Evolutionary conservation across 768 basidiomycete species (phyloP), one percentile per base, ranked within the genome.

Genomic region (Coprinopsis cinerea): DNA sequence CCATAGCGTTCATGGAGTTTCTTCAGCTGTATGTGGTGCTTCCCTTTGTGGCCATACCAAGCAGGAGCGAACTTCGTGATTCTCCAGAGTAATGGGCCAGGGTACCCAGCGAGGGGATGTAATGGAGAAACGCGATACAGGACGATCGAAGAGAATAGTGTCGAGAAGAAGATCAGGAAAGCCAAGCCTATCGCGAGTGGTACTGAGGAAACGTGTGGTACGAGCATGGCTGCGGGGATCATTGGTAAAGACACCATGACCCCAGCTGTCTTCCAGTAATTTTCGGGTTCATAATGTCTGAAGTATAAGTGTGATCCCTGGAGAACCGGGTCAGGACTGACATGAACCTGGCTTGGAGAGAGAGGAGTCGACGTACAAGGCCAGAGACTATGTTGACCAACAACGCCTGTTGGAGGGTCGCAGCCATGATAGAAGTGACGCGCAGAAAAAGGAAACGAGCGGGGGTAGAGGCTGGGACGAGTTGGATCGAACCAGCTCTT

Each of bases 91-190:
- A 64, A 23, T 0, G 72, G 72, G 2, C 72, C 72, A 14, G 69
- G 69, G 50, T 61, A 70, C 13, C 44, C 26, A 3, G 63, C 63
- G 4, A 74, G 62, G 1, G 70, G 70, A 52, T 74, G 72, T 50
- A 66, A 62, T 5, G 72, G 70, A 4, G 70, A 70, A 2, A 72
- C 40, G 3, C 70, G 66, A 49, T 72, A 71, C 10, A 53, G 26
- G 17, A 61, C 42, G 3, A 57, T 60, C 11, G 55, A 50, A 17
- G 32, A 28, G 15, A 50, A 49, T 23, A 52, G 36, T 15, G 50
- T 24, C 22, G 17, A 18, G 13, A 48, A 52, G 47, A 48, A 55
- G 4, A 55, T 30, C 18, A 20, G 7, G 35, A 49, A 52, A 5
- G 54, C 32, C 4, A 44, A 20, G 30, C 28, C 17, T 4, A 44